Conservation (phyloP, 345 rosid species). For the Noccaea bulbosa region DNA sequence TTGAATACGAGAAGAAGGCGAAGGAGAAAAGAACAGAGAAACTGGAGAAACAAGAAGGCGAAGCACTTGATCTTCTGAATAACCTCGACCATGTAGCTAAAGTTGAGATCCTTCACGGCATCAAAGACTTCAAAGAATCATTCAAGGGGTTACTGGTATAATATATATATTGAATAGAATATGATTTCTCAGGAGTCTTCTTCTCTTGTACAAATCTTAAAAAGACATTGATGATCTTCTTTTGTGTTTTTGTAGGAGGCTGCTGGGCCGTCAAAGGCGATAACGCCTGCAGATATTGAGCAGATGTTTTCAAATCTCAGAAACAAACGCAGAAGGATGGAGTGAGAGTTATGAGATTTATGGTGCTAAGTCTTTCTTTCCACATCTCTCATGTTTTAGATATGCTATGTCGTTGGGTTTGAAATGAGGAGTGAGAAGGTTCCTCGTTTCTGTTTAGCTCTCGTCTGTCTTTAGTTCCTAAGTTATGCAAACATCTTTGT, state of each 20-base stretch:
- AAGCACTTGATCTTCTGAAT: conserved; percentile 61
- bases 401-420: conserved; percentile 24
- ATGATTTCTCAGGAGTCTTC: not conserved
- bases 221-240: not conserved
- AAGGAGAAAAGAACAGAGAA: conserved; percentile 91
- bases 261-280: conserved; percentile 76
- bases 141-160: conserved; percentile 72
- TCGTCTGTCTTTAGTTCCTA: conserved; percentile 22
- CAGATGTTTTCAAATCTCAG: conserved; percentile 91
- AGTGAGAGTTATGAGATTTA: conserved; percentile 42
- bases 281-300: conserved; percentile 78
- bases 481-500: conserved; percentile 33
- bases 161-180: too few relatives aligned
- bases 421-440: conserved; percentile 21
- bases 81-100: conserved; percentile 87
- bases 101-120: conserved; percentile 87
- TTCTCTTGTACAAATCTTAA: conserved; percentile 6
- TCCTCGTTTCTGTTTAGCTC: conserved; percentile 1
- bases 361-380: conserved; percentile 7
- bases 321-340: conserved; percentile 70
- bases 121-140: conserved; percentile 81
- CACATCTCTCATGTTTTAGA: conserved; percentile 15
- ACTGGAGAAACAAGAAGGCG: conserved; percentile 80
- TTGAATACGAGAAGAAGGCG: conserved; percentile 84
- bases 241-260: conserved; percentile 57